These are phyloP conservation scores for Pontederia paniculata DNA, from an alignment of 176 grass and related monocot species.

Conservation along the genomic window DNA sequence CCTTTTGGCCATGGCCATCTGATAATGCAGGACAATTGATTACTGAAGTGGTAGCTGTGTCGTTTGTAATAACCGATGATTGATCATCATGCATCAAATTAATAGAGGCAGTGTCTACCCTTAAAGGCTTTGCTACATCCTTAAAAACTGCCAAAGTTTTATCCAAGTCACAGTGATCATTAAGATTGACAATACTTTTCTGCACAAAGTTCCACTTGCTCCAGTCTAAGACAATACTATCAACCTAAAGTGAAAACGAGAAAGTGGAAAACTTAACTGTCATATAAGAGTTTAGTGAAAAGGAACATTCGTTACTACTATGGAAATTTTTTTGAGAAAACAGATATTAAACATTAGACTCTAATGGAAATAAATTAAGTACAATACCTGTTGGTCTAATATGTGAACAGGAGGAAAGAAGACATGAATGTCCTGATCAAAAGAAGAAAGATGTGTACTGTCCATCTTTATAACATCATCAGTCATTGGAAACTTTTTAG, in stretches of 20 bases:
- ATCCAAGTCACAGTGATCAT: slow-evolving; percentile 26
- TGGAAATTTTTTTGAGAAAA: slow-evolving; percentile 4
- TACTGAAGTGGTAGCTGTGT: slow-evolving; percentile 20
- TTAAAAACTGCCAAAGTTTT: slow-evolving; percentile 33
- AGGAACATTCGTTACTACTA: slow-evolving; percentile 7
- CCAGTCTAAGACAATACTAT: slow-evolving; percentile 44
- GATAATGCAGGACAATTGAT: slow-evolving; percentile 16
- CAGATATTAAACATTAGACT: too few species aligned
- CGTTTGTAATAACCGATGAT: slow-evolving; percentile 18
- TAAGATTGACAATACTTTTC: slow-evolving; percentile 31
- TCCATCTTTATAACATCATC: slow-evolving; percentile 35
- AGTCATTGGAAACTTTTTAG: slow-evolving; percentile 27
- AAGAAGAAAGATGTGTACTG: slow-evolving; percentile 10
- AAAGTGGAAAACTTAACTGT: not conserved
- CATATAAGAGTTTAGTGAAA: slow-evolving; percentile 11
- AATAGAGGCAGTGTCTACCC: slow-evolving; percentile 27
- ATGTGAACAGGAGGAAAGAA: slow-evolving; percentile 70
- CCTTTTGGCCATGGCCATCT: slow-evolving; percentile 17
- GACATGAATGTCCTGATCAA: slow-evolving; percentile 29
- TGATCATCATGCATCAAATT: slow-evolving; percentile 20
- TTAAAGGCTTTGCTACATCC: slow-evolving; percentile 40
- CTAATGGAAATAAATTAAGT: not conserved
- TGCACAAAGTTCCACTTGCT: slow-evolving; percentile 48
- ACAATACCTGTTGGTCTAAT: slow-evolving; percentile 44
- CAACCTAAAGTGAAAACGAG: slow-evolving; percentile 9